Base-by-base conservation (phyloP, 1,284 basidiomycete genomes). In the Entoloma clypeatum region DNA sequence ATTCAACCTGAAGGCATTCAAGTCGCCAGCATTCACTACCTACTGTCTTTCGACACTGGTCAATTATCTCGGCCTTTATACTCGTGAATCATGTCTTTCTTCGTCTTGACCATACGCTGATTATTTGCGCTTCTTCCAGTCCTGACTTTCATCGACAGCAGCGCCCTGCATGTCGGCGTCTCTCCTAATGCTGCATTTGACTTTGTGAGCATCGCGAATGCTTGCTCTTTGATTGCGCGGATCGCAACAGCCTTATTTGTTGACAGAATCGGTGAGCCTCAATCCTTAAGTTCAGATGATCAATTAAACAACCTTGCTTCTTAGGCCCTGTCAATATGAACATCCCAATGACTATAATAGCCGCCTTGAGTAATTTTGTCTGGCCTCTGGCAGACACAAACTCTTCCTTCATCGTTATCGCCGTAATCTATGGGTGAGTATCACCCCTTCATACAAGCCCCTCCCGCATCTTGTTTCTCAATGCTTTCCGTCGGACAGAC, bases 61-160 rank as follows among this genome's bases (percentile, higher is more conserved):
- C 5, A 59, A 64, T 1, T 82, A 77, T 58, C 62, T 84, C 6
- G 81, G 81, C 7, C 55, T 82, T 13, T 84, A 78, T 53, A 82
- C 79, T 2, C 68, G 77, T 76, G 43, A 6, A 65, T 50, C 16
- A n/a, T 11, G 6, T 37, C 37, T n/a, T 13, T 25, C n/a, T 19
- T 18, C 41, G 19, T 16, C 8, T 8, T 6, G 16, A 21, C 26
- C 10, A 32, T 32, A 21, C 44, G 18, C 34, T 29, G 22, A 24
- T 45, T 25, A 49, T 34, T 31, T 30, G 8, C 18, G 27, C 10
- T 33, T 19, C 26, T 23, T 43, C 13, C 23, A 71, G 72, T 71
- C 6, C 53, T 75, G 35, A 75, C 72, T 0, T 77, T 71, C 50
- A 68, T 74, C 36, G 70, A 71, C 45, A 60, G 69, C 16, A 67